A percentile compares a stretch with the other conserved stretches of the same genome.
phyloP scores from a whole-genome alignment of 345 rosid species.

The Zanthoxylum bungeanum region DNA sequence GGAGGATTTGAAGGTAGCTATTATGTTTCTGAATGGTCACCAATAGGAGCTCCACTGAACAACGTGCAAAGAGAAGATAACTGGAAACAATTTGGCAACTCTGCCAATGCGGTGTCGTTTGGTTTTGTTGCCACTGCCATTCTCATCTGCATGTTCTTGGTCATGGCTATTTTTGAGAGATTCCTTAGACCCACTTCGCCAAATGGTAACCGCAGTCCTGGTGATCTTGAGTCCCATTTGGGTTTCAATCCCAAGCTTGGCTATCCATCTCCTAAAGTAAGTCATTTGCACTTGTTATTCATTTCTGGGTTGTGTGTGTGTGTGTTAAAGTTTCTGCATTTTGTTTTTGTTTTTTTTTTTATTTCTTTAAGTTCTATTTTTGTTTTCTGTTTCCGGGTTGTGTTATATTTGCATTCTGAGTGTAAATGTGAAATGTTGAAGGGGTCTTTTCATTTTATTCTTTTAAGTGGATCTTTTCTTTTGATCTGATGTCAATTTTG shows the following conservation, averaged over 20 bases:
- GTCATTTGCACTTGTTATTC: not conserved
- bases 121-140: constrained; percentile 97
- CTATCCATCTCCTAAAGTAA: constrained; percentile 79
- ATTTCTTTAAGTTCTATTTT: not conserved
- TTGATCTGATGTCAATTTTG: not conserved
- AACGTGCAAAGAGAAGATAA: constrained; percentile 47
- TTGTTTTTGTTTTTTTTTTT: not conserved
- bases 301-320: not conserved
- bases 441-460: not conserved
- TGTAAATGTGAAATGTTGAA: constrained; percentile 1
- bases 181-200: constrained; percentile 65
- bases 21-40: constrained; percentile 45
- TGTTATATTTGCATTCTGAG: not conserved
- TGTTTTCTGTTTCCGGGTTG: constrained; percentile 12
- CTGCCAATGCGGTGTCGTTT: constrained; percentile 86
- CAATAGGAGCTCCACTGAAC: constrained; percentile 64
- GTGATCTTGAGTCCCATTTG: constrained; percentile 60
- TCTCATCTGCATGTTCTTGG: constrained; percentile 93
- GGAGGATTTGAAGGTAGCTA: not conserved
- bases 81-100: constrained; percentile 61
- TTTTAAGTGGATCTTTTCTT: not conserved
- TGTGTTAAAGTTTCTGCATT: not conserved
- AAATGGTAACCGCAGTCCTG: constrained; percentile 15
- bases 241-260: constrained; percentile 58
- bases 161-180: constrained; percentile 89